These are phyloP conservation scores for Setaria italica DNA, from an alignment of 202 grass and related monocot species.

Conservation along the genomic window DNA sequence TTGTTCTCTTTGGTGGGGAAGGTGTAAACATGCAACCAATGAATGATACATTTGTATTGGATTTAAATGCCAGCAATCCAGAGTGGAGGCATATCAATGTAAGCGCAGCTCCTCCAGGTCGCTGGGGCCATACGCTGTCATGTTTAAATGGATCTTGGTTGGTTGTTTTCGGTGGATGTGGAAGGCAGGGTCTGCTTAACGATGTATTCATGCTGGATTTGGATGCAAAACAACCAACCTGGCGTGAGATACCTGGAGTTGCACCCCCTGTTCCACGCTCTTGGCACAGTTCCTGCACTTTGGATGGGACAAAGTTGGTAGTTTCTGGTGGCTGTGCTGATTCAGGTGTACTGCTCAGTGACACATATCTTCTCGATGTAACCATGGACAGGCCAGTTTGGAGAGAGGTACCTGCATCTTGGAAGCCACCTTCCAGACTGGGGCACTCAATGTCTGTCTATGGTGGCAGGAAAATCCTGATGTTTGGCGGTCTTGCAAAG, in stretches of 20 bases:
- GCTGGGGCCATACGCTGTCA: conserved; percentile 89
- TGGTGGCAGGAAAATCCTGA: conserved; percentile 82
- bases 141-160: conserved; percentile 93
- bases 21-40: conserved; percentile 97
- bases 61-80: conserved; percentile 87
- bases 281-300: conserved; percentile 92
- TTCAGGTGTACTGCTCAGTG: conserved; percentile 87
- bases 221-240: conserved; percentile 85
- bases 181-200: conserved; percentile 85
- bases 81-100: conserved; percentile 92
- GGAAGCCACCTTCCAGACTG: conserved; percentile 86
- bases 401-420: conserved; percentile 93
- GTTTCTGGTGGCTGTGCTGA: conserved; percentile 94
- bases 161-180: conserved; percentile 92
- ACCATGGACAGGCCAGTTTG: conserved; percentile 89
- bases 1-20: conserved; percentile 93
- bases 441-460: conserved; percentile 94
- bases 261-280: conserved; percentile 88
- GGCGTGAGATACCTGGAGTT: conserved; percentile 85
- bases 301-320: conserved; percentile 89
- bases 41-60: conserved; percentile 96
- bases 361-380: conserved; percentile 92
- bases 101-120: conserved; percentile 75
- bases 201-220: conserved; percentile 96
- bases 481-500: conserved; percentile 94